Base-by-base conservation (phyloP, 2,329 filamentous ascomycete species). In the Phyllosticta citribraziliensis region DNA sequence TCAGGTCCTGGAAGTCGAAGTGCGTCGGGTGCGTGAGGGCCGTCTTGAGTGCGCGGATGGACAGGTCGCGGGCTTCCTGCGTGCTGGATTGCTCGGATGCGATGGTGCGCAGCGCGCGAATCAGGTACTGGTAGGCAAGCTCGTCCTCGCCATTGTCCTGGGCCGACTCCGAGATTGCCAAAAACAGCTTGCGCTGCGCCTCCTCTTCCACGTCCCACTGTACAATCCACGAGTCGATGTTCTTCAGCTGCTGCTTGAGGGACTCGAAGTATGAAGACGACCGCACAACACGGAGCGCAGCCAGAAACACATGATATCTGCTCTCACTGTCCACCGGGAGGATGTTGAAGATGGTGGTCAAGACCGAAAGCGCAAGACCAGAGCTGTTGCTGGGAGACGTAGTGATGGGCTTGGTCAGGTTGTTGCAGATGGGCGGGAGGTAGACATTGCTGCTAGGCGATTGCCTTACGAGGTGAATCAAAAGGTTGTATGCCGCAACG, bases 281-380 rank as follows among this genome's bases (percentile, higher is more conserved):
- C 70, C 83, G 88, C 74, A 97, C 85, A 69, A 97, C 89, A 68
- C 87, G 87, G 65, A 97, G 78, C 68, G 97, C 91, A 70, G 91
- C 86, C 74, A 94, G 82, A 71, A 99, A 89, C 63, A 99, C 91
- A 73, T 96, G 88, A 77, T 88, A 96, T 64, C 94, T 87, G 72
- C 89, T 84, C 60, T 90, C 87, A 72, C 91, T 88, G 70, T 86
- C 80, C 64, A 86, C 79, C 67, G 86, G 79, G 67, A 97, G 84
- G 66, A 95, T 88, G 83, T 99, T 99, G 87, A 97, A 99, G 72
- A 99, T 86, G 69, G 92, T 97, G 72, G 90, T 91, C 68, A 99
- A 84, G 68, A 94, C 88, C 67, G 91, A 91, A 68, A 97, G 87
- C 66, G 91, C 91, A 66, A 99, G 84, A 56, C 88, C 88, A 65